phyloP scores from a whole-genome alignment of 768 basidiomycete species.

The Boletellus ananas region DNA sequence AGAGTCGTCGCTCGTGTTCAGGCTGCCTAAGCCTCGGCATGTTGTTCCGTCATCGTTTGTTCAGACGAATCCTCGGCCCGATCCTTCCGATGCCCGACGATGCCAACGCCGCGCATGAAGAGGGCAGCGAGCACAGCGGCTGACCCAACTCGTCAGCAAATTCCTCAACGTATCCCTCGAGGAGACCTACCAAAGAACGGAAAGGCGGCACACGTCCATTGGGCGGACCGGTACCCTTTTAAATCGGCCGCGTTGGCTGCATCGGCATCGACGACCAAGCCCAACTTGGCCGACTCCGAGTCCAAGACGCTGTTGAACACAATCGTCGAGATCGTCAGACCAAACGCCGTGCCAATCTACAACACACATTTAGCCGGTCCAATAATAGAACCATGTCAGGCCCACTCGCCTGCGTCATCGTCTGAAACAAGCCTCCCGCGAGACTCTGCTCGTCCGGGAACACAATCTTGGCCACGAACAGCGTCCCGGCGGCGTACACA shows the following conservation, averaged over 20 bases:
- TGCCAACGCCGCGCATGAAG: conserved; percentile 40
- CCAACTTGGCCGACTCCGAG: conserved; percentile 29
- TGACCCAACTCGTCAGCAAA: too few species aligned
- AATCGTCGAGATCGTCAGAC: conserved; percentile 68
- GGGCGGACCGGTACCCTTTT: conserved; percentile 56
- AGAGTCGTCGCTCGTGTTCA: neutral
- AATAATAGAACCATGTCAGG: too few species aligned
- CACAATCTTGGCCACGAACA: conserved; percentile 69
- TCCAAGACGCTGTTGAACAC: conserved; percentile 56
- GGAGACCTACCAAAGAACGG: conserved; percentile 46
- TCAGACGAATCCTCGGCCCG: conserved; percentile 16
- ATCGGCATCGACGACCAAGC: conserved; percentile 28
- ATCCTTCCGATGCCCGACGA: conserved; percentile 32
- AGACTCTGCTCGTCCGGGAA: conserved; percentile 70
- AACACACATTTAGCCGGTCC: too few species aligned
- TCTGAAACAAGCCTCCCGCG: conserved; percentile 73
- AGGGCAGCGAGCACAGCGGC: conserved; percentile 27
- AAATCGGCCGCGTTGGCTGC: conserved; percentile 36
- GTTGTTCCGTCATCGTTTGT: conserved; percentile 17
- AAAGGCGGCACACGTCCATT: conserved; percentile 65
- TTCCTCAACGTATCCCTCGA: too few species aligned
- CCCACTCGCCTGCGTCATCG: conserved; percentile 60
- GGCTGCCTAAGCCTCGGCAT: conserved; percentile 7
- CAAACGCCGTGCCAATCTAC: conserved; percentile 66
- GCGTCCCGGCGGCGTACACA: conserved; percentile 65